Evolutionary conservation across 345 rosid genomes (phyloP).

Genomic region (Eucalyptus marginata): DNA sequence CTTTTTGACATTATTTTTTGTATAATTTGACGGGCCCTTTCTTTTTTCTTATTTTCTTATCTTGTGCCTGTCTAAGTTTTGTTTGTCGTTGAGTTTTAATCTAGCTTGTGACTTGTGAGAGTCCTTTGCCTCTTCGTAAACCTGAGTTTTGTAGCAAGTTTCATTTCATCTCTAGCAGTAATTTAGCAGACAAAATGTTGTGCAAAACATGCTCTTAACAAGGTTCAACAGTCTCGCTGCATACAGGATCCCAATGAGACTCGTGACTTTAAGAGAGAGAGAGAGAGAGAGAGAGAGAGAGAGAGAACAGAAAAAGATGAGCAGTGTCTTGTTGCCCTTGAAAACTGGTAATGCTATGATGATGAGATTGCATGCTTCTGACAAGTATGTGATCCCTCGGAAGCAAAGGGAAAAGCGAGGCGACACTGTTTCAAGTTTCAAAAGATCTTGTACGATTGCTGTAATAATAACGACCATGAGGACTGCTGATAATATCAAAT

Average conservation of each 20-base stretch:
- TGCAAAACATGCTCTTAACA: not conserved
- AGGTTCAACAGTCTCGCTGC: not conserved
- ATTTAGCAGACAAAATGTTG: not conserved
- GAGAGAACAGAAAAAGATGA: not conserved
- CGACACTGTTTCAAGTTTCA: not conserved
- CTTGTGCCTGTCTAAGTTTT: not conserved
- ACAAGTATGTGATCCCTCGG: not conserved
- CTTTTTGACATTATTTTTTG: not conserved
- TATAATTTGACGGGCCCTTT: not conserved
- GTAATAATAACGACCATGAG: not conserved
- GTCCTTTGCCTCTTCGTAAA: not conserved
- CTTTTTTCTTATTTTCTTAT: not conserved
- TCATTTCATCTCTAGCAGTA: not conserved
- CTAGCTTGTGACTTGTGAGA: not conserved
- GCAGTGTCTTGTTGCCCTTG: not conserved
- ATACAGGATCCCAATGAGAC: not conserved
- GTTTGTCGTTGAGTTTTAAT: not conserved
- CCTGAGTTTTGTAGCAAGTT: not conserved
- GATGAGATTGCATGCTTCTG: slow-evolving; percentile 3
- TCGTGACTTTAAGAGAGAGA: not conserved
- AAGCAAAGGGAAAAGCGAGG: not conserved
- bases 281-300: not conserved
- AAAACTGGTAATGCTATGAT: not conserved
- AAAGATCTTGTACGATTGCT: not conserved
- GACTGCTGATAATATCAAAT: not conserved